A percentile compares a stretch with the other conserved stretches of the same genome.
These are phyloP conservation scores for Fistulinella prunicolor DNA, from an alignment of 768 basidiomycete genomes.

Conservation along the genomic window DNA sequence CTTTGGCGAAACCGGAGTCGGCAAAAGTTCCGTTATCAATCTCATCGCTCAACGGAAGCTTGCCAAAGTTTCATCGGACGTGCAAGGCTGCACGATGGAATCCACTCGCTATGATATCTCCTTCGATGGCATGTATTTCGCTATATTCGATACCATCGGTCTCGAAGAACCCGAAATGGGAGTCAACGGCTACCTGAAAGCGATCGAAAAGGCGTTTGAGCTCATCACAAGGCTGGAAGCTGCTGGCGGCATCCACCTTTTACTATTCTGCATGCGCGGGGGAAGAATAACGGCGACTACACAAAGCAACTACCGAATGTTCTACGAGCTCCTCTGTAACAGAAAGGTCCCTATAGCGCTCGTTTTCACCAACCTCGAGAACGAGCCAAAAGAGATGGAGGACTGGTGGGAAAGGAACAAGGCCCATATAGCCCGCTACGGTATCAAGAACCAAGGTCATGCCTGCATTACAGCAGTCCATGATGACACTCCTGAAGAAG, in stretches of 20 bases:
- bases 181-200: constrained; percentile 25
- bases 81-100: constrained; percentile 37
- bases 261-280: constrained; percentile 41
- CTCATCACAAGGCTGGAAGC: constrained; percentile 33
- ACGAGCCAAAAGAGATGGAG: constrained; percentile 31
- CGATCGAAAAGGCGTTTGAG: constrained; percentile 28
- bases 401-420: constrained; percentile 35
- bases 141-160: constrained; percentile 35
- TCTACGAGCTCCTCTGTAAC: constrained; percentile 39
- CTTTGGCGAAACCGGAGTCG: constrained; percentile 41
- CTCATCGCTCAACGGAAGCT: constrained; percentile 25
- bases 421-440: constrained; percentile 16
- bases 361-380: constrained; percentile 42
- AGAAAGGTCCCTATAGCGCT: constrained; percentile 37
- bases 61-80: constrained; percentile 27
- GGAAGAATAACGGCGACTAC: constrained; percentile 36
- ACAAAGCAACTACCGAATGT: constrained; percentile 39
- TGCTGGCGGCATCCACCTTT: constrained; percentile 39
- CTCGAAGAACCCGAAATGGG: constrained; percentile 33
- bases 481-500: constrained; percentile 19
- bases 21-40: constrained; percentile 32
- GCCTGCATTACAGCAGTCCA: constrained; percentile 31
- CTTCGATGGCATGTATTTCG: constrained; percentile 19
- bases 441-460: constrained; percentile 29
- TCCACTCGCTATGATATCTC: constrained; percentile 25